Evolutionary conservation across 83 land plant genomes (phyloP), one percentile per base, ranked within the genome.

Genomic region (Larix sibirica): DNA sequence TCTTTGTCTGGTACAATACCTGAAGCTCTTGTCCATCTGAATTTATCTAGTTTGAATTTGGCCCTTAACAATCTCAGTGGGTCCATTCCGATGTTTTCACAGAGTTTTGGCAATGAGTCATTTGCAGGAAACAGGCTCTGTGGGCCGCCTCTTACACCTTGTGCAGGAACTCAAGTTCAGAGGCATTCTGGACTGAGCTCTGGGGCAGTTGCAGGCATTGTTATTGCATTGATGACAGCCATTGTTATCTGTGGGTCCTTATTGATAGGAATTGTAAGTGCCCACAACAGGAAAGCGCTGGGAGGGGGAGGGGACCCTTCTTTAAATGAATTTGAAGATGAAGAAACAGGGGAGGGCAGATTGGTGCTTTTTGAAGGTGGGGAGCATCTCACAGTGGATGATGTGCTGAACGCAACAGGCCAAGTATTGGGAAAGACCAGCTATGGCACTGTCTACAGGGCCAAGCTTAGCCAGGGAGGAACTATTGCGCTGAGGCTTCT

Each of bases 391-490:
- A 92, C 90, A 0, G 79, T 90, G 33, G 95, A 94, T 12, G 94
- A 94, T 71, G 95, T 94, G 2, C 80, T 94, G 76, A 92, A 94
- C 75, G 96, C 96, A 2, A 92, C 96, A 6, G 96, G 96, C 5
- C 94, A 94, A 76, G 96, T 94, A 18, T 79, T 94, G 81, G 96
- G 91, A 83, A 94, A 94, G 86, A 90, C 96, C 8, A 87, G 84
- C 81, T 92, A 92, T 76, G 96, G 96, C 59, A 94, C 96, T 40
- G 89, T 88, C 10, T 93, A 94, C 78, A 94, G 92, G 74, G 96
- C 96, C 38, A 94, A 90, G 86, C 90, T 94, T 38, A 82, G 84
- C 8, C 88, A 91, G 85, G 96, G 96, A 58, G 91, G 91, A 3
- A 87, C 82, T 42, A 94, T 94, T 74, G 88, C 86, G 47, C 80